These are phyloP conservation scores for Annulohypoxylon nitens DNA, from an alignment of 495 filamentous ascomycete species.

Conservation along the genomic window DNA sequence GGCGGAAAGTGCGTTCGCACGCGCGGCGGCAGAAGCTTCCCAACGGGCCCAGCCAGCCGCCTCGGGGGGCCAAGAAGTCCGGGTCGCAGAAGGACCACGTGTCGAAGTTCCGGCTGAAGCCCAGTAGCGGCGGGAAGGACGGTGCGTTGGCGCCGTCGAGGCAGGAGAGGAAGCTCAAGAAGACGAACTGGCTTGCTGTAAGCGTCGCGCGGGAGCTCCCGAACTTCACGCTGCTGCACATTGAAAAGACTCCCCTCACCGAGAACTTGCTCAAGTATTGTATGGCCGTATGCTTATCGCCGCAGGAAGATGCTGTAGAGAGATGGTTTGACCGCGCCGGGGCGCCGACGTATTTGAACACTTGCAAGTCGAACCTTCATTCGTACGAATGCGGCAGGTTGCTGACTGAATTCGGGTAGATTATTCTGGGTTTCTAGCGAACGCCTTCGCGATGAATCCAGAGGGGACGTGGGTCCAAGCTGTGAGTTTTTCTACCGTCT, in stretches of 20 bases:
- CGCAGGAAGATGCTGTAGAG: conserved; percentile 46
- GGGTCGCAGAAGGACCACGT: conserved; percentile 49
- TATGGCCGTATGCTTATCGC: conserved; percentile 51
- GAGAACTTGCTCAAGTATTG: conserved; percentile 51
- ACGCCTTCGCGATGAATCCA: conserved; percentile 53
- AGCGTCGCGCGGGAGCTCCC: conserved; percentile 49
- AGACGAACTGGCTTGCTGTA: conserved; percentile 47
- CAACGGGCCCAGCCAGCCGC: conserved; percentile 37
- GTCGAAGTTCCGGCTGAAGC: conserved; percentile 51
- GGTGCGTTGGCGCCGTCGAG: not conserved
- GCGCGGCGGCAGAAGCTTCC: conserved; percentile 51
- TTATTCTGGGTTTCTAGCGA: conserved; percentile 51
- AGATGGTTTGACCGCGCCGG: conserved; percentile 49
- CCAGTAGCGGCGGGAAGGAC: not conserved
- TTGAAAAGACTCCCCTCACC: conserved; percentile 50
- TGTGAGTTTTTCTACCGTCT: conserved; percentile 21
- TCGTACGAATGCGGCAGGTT: not conserved
- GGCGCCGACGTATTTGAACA: conserved; percentile 50
- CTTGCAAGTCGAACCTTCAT: conserved; percentile 36
- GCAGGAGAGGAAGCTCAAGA: conserved; percentile 40
- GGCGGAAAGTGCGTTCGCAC: conserved; percentile 50
- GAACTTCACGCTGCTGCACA: conserved; percentile 49
- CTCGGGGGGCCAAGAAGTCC: conserved; percentile 40
- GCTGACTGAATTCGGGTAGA: conserved; percentile 36
- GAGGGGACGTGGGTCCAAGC: conserved; percentile 51